phyloP scores from a whole-genome alignment of 768 basidiomycete genomes.

The Boletus reticuloceps region DNA sequence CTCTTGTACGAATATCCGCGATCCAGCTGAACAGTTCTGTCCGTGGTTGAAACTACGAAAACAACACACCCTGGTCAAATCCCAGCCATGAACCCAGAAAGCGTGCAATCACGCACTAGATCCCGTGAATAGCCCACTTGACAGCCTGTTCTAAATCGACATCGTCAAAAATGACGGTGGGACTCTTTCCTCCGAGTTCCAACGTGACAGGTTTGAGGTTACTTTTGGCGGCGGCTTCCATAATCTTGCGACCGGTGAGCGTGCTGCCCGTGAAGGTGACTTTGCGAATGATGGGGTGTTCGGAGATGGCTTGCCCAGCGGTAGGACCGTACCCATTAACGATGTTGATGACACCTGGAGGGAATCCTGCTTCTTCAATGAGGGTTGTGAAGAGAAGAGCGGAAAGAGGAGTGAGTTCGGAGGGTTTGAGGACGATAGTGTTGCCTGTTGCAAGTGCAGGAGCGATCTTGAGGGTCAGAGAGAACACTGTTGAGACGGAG shows the following conservation, averaged over 20 bases:
- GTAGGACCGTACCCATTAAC: conserved; percentile 7
- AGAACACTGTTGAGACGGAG: neutral
- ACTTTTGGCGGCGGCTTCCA: conserved; percentile 11
- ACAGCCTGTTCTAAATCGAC: conserved; percentile 11
- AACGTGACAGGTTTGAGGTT: conserved; percentile 11
- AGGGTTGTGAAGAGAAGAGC: conserved; percentile 5
- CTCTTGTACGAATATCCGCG: conserved; percentile 11
- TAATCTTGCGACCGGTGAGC: conserved; percentile 10
- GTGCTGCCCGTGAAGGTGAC: conserved; percentile 11
- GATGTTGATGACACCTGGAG: conserved; percentile 7
- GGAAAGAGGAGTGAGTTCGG: conserved; percentile 7
- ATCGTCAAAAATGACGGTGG: conserved; percentile 10
- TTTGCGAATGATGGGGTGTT: conserved; percentile 5
- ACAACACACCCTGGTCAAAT: neutral
- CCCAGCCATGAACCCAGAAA: neutral
- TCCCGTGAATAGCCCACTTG: conserved; percentile 9
- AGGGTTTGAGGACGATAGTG: conserved; percentile 10
- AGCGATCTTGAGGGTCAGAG: conserved; percentile 6
- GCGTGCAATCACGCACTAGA: conserved; percentile 2
- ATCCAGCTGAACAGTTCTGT: conserved; percentile 9
- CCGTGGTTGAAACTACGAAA: conserved; percentile 5
- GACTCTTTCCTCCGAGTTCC: conserved; percentile 13
- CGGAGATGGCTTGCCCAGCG: conserved; percentile 8
- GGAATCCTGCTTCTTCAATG: conserved; percentile 7
- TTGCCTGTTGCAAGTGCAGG: conserved; percentile 11